These are phyloP conservation scores for Sporothrix luriei DNA, from an alignment of 2,329 filamentous ascomycete species.

Conservation along the genomic window DNA sequence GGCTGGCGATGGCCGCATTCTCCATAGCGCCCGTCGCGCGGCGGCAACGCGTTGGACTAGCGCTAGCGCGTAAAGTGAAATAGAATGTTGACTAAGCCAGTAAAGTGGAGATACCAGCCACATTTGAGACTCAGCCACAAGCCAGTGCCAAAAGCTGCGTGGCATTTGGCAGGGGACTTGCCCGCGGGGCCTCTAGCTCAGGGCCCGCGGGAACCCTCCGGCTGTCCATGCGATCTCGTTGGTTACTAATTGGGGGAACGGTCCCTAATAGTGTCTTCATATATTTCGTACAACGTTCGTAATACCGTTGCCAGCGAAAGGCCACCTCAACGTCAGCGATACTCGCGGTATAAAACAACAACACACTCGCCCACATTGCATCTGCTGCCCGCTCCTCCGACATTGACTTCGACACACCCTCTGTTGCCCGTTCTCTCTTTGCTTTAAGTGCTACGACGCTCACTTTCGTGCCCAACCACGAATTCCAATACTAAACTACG, in stretches of 20 bases:
- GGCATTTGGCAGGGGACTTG: no score
- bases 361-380: neutral
- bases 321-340: conserved; percentile 34
- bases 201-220: neutral
- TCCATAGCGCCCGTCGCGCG: conserved; percentile 25
- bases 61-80: conserved; percentile 26
- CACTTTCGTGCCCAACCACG: no score
- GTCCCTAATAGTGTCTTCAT: neutral
- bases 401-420: neutral
- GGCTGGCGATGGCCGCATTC: conserved; percentile 30
- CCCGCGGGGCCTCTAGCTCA: neutral
- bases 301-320: conserved; percentile 27
- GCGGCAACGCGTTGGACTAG: conserved; percentile 1
- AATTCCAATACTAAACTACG: neutral
- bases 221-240: conserved; percentile 17
- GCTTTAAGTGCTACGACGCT: no score
- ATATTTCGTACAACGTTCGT: neutral
- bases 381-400: no score
- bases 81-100: neutral
- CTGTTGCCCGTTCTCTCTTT: neutral
- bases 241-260: conserved; percentile 12
- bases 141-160: neutral
- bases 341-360: neutral
- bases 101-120: neutral
- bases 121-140: neutral